A percentile compares a stretch with the other conserved stretches of the same genome.
These are phyloP conservation scores for Xylaria sp. DNA, from an alignment of 2,329 filamentous ascomycete genomes.

Conservation along the genomic window DNA sequence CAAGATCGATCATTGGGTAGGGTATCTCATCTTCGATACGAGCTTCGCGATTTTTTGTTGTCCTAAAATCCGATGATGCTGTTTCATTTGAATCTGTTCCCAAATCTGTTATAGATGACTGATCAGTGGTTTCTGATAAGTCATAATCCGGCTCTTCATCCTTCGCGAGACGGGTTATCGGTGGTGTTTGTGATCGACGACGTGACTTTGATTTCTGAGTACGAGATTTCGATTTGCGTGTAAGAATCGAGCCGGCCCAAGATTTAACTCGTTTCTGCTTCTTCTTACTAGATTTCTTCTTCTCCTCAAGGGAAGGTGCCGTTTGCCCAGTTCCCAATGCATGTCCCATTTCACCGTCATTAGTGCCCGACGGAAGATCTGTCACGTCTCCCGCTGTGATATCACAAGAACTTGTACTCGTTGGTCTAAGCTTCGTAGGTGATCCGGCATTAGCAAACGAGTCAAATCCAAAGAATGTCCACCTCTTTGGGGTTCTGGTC, in stretches of 20 bases:
- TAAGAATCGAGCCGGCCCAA: conserved; percentile 72
- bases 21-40: conserved; percentile 65
- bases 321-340: conserved; percentile 27
- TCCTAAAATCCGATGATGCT: conserved; percentile 44
- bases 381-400: conserved; percentile 41
- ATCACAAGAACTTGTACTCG: conserved; percentile 54
- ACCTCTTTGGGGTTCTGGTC: conserved; percentile 60
- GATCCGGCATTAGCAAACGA: conserved; percentile 53
- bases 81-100: conserved; percentile 46
- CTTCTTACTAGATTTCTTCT: conserved; percentile 48
- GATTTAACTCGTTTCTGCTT: conserved; percentile 78
- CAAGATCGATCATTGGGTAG: conserved; percentile 87
- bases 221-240: conserved; percentile 62
- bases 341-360: conserved; percentile 44
- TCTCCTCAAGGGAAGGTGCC: conserved; percentile 29
- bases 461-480: conserved; percentile 68
- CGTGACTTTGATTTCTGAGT: conserved; percentile 50
- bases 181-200: conserved; percentile 54
- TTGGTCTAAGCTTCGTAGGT: conserved; percentile 53
- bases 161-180: conserved; percentile 43
- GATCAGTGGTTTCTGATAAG: conserved; percentile 33
- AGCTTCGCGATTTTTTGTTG: conserved; percentile 43
- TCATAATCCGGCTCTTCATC: conserved; percentile 40
- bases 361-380: conserved; percentile 42
- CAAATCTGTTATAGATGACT: conserved; percentile 46